Base-by-base conservation (phyloP, 768 basidiomycete genomes). In the Cyclocybe aegerita region DNA sequence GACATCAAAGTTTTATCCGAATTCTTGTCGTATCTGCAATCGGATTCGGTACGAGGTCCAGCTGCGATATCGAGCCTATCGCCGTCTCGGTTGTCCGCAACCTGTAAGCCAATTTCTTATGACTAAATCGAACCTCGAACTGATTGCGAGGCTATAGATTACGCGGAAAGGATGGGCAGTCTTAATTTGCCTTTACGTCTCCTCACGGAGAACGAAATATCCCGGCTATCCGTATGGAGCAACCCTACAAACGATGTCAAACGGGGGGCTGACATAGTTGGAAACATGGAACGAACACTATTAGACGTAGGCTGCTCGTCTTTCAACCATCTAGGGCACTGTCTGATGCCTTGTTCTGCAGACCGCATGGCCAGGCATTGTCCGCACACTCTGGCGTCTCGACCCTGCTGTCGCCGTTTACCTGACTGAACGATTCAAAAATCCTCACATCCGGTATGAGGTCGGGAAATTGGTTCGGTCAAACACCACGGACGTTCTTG, bases 151-250 rank as follows among this genome's bases (percentile, higher is more conserved):
- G 41, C 55, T 9, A 12, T 60, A 81, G 86, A 86, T 37, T 90
- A 84, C 59, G 64, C 68, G 9, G 68, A 73, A 4, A 77, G 78
- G 37, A 80, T 96, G 35, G 82, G 82, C 48, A 83, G 75, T 39
- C 70, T 88, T 4, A 88, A 88, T 50, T 76, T 80, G 14, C 85
- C 96, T 0, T 72, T 98, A n/a, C 78, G 86, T 15, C 69, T 96
- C 7, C 77, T 98, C 9, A 84, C 93, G 6, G 93, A 96, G 66
- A 94, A 92, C 62, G 97, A 99, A 65, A 84, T 98, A 38, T 83
- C 78, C 59, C 80, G 94, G 11, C 70, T 98, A 38, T 79, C 73
- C 4, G 94, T 98, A 7, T 98, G 97, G 97, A 76, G 76, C 39
- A 98, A 98, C 66, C 91, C 93, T 0, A 77, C 79, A 30, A 88